Evolutionary conservation across 192 early-diverging fungal species (phyloP), one percentile per base, ranked within the genome.

Genomic region (Backusella psychrophila): DNA sequence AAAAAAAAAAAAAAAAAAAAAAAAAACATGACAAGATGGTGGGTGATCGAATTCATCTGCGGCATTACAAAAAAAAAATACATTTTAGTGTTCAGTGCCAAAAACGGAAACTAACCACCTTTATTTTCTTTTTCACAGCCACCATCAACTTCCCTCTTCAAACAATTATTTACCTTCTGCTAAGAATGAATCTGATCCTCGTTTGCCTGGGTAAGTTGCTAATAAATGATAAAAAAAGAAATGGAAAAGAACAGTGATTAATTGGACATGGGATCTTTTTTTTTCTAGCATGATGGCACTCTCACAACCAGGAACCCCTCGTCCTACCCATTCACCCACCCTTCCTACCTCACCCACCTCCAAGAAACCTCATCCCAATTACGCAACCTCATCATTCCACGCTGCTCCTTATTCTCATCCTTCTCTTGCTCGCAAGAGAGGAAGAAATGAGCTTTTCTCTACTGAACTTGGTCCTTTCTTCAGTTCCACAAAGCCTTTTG

Each of bases 391-490:
- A 4, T 77, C 68, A 19, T 70, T 71, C 52, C 68, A 77, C 34
- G 75, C 75, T n/a, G 39, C 69, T 29, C 73, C 78, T 46, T 79
- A 79, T 70, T 49, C 78, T 33, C 67, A 67, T 9, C 44, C 73
- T 17, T 69, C 68, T 15, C 23, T 77, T 17, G 52, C 69, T 42
- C 83, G 83, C 42, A 85, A 85, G 66, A 78, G 84, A 38, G 59
- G 66, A 17, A 76, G 84, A 73, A 74, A 77, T 53, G 84, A 85
- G 21, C 74, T 87, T 39, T 86, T 85, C 70, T 75, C 83, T 9
- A 72, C 85, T 21, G 85, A 89, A 53, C 80, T 88, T 49, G 88
- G 88, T 52, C 92, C 92, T 5, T 93, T 92, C 77, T 96, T 96
- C 77, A 87, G 81, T 72, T 83, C 87, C 19, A 91, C 91, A 17